phyloP scores from a whole-genome alignment of 106 monocot genomes.

The Agapanthus africanus region DNA sequence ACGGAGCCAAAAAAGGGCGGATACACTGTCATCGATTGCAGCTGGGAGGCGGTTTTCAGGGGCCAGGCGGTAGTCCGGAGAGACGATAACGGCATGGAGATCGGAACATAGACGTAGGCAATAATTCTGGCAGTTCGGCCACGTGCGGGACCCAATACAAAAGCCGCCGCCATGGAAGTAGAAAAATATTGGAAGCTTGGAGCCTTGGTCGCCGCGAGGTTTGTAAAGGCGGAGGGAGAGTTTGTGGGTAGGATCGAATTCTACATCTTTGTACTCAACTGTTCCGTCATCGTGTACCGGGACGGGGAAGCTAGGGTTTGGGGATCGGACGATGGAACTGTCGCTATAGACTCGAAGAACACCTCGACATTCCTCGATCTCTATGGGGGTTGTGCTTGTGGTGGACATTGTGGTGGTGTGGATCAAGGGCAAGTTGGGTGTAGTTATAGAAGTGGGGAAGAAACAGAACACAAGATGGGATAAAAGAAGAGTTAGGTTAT shows the following conservation, averaged over 20 bases:
- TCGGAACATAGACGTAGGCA: slow-evolving; percentile 56
- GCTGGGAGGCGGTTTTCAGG: slow-evolving; percentile 78
- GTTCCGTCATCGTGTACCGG: slow-evolving; percentile 54
- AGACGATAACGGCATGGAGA: slow-evolving; percentile 41
- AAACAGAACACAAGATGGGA: neutral
- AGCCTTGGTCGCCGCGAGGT: slow-evolving; percentile 11
- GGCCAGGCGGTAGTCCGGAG: slow-evolving; percentile 78
- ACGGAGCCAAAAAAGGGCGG: slow-evolving; percentile 49
- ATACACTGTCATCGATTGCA: slow-evolving; percentile 39
- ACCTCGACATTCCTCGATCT: slow-evolving; percentile 55
- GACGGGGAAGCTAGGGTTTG: slow-evolving; percentile 35
- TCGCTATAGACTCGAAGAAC: slow-evolving; percentile 63
- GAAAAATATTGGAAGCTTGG: slow-evolving; percentile 60
- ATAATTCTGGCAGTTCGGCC: slow-evolving; percentile 76
- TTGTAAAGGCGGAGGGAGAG: slow-evolving; percentile 65
- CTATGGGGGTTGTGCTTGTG: neutral
- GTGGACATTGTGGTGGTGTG: slow-evolving; percentile 13
- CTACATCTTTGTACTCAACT: slow-evolving; percentile 48
- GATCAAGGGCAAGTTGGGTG: neutral
- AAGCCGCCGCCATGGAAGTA: slow-evolving; percentile 94
- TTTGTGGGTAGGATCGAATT: slow-evolving; percentile 25
- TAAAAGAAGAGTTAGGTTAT: neutral
- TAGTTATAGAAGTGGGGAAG: neutral
- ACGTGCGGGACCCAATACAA: slow-evolving; percentile 78
- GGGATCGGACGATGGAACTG: slow-evolving; percentile 48